Evolutionary conservation across 1,284 basidiomycete genomes (phyloP), one percentile per base, ranked within the genome.

Genomic region (Puccinia triticina): DNA sequence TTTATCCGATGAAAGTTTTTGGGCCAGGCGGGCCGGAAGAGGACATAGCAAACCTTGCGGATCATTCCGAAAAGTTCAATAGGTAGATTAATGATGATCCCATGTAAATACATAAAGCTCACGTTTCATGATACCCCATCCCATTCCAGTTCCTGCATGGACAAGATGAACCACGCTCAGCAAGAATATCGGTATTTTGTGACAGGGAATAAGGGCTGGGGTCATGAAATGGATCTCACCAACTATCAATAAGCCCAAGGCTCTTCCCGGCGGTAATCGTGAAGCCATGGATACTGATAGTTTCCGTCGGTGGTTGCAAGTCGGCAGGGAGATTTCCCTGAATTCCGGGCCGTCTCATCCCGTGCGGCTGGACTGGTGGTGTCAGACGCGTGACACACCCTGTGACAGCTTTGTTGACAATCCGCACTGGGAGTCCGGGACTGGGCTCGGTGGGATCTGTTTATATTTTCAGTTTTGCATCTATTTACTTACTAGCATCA

Each of bases 71-170:
- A 43, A 12, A 43, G 40, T 4, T 43, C 4, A 43, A 43, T 43
- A 12, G 40, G 40, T 43, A 12, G 12, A 43, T 43, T 12, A 43
- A 43, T 4, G 40, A 7, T 43, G 40, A 43, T 43, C 40, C 40
- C 40, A n/a, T n/a, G n/a, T 12, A 43, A 4, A 43, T 43, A 43
- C 40, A 12, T 12, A 43, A 43, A 43, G 40, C 73, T 59, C 29
- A 67, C 76, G 61, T 40, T 77, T 77, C 76, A 77, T 77, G 21
- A 77, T 64, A n/a, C 76, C 76, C 76, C 76, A 77, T 2, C 76
- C 76, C 61, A 77, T 64, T 34, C 76, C 76, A 37, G 76, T 77
- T 48, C 76, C 76, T 77, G 29, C n/a, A 21, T 48, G 40, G 10
- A 46, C 40, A 69, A 37, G 26, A 66, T 40, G 23, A 18, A 11